Evolutionary conservation across 2,329 filamentous ascomycete species (phyloP), one percentile per base, ranked within the genome.

Genomic region (Allantophomopsis lycopodina): DNA sequence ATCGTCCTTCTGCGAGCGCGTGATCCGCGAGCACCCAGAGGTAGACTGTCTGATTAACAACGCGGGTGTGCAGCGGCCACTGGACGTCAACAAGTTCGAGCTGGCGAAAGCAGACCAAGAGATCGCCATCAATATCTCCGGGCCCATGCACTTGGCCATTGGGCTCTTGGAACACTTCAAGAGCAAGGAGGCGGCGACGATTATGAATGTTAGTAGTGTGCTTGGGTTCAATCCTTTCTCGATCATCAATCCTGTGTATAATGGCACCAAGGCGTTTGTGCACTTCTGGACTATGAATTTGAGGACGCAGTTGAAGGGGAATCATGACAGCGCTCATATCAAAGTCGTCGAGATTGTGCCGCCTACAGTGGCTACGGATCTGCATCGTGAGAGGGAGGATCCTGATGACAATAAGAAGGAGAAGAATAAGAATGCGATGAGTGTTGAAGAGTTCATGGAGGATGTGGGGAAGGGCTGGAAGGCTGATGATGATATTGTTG

Each of bases 31-130:
- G 5, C 65, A 76, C 47, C 69, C 67, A 0, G 64, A 72, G 5
- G 50, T 76, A 2, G 71, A 77, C 53, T 76, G 70, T 45, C 50
- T 76, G 0, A 57, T 76, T 50, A 76, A 76, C 56, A 76, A 77
- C 40, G 71, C 71, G 0, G 71, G 71, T 2, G 67, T 76, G 0
- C 71, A 76, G 50, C 56, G 69, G 2, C 72, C 69, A 0, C 60
- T 77, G 1, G 53, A 68, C 13, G 58, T 71, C 1, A 60, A 60
- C 16, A 60, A 66, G 20, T 67, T 72, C 33, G 44, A 45, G 13
- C 57, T 73, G 0, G 17, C 49, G 11, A 68, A 68, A 40, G 70
- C 69, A 0, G 71, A 76, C 43, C 57, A 71, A 31, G 71, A 76
- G 44, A 68, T 76, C 38, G 57, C 72, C 47, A 75, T 72, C 53